These are phyloP conservation scores for Xylaria bambusicola DNA, from an alignment of 495 filamentous ascomycete genomes.

Conservation along the genomic window DNA sequence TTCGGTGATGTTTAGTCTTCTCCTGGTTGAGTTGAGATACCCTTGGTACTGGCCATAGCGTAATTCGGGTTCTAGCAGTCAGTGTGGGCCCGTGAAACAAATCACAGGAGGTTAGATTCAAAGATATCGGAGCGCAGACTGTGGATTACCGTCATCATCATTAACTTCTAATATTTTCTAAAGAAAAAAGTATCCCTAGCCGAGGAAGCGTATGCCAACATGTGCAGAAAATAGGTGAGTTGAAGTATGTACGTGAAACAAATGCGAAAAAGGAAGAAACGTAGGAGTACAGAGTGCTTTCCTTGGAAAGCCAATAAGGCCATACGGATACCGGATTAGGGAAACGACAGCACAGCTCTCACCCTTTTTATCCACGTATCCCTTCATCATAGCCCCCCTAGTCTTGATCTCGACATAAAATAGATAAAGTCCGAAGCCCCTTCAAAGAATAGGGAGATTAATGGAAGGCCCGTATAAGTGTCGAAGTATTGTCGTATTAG, in stretches of 20 bases:
- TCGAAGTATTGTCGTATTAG: background rate
- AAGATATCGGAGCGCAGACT: background rate
- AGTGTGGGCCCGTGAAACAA: background rate
- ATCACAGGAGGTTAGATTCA: background rate
- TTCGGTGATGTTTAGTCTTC: too few relatives aligned
- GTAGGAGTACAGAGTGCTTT: constrained; percentile 7
- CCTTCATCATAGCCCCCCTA: background rate
- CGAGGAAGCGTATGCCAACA: constrained; percentile 14
- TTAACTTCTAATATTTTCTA: constrained; percentile 21
- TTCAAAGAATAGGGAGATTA: constrained; percentile 8
- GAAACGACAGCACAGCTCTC: constrained; percentile 13
- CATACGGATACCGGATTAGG: background rate
- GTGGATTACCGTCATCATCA: constrained; percentile 15
- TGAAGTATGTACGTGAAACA: constrained; percentile 16
- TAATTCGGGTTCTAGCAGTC: background rate
- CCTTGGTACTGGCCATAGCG: too few relatives aligned
- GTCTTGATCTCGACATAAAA: background rate
- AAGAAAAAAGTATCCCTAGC: constrained; percentile 20
- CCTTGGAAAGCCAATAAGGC: background rate
- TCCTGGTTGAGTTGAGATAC: too few relatives aligned
- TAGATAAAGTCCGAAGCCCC: constrained; percentile 5
- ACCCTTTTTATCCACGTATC: background rate
- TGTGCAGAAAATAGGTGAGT: constrained; percentile 4
- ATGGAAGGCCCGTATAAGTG: background rate
- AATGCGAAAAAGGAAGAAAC: background rate